These are phyloP conservation scores for Sarcocystis neurona DNA, from an alignment of 169 alveolate genomes.

Conservation along the genomic window DNA sequence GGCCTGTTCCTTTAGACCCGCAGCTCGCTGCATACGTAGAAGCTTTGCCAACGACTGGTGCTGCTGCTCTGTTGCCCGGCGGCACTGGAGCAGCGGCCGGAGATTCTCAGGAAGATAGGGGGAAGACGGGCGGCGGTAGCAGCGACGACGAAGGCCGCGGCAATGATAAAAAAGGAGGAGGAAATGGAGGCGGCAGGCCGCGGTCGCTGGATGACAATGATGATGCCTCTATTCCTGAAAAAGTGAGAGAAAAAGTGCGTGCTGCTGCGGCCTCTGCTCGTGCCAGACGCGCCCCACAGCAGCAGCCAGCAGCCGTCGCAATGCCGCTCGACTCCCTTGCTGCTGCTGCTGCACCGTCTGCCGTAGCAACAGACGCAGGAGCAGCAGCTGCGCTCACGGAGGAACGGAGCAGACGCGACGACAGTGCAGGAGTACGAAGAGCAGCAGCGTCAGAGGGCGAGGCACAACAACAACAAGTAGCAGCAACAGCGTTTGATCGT, in stretches of 20 bases:
- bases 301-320: constrained; percentile 11
- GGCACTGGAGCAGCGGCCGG: not conserved
- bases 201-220: not conserved
- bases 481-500: too few species aligned
- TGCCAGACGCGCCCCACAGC: too few species aligned
- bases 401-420: not conserved
- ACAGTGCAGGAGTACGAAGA: too few species aligned
- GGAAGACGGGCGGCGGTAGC: not conserved
- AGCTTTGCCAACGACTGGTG: constrained; percentile 54
- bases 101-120: not conserved
- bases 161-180: not conserved
- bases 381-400: not conserved
- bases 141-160: not conserved
- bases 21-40: constrained; percentile 61
- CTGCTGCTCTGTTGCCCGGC: not conserved
- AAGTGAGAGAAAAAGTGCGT: constrained; percentile 14
- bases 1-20: constrained; percentile 71
- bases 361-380: not conserved
- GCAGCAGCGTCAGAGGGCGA: not conserved
- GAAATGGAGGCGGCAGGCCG: not conserved
- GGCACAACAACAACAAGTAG: not conserved
- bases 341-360: not conserved
- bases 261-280: too few species aligned
- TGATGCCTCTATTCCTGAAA: not conserved
- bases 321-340: not conserved